phyloP scores from a whole-genome alignment of 1,284 basidiomycete genomes.

The Melampsora larici-populina region DNA sequence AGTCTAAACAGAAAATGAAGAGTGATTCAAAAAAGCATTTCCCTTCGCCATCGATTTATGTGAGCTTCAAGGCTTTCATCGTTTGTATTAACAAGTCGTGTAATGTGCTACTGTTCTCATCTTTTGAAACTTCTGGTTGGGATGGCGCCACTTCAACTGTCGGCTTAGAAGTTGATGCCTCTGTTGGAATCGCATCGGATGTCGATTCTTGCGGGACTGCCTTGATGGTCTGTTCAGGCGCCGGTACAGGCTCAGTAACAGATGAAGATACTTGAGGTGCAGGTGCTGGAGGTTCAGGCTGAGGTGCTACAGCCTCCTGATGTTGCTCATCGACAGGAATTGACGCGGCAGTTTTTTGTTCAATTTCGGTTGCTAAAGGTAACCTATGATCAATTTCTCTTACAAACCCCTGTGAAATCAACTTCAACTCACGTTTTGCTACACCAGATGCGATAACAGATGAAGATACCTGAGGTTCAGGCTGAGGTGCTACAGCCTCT shows the following conservation, averaged over 20 bases:
- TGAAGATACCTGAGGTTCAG: background rate
- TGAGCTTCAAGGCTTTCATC: conserved; percentile 5
- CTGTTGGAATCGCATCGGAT: background rate
- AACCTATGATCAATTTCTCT: too few relatives aligned
- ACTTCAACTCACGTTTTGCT: background rate
- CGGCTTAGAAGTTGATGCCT: background rate
- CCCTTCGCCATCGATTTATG: background rate
- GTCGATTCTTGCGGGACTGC: background rate
- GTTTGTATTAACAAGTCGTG: conserved; percentile 8
- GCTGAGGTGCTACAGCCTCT: background rate
- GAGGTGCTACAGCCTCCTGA: background rate
- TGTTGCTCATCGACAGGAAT: background rate
- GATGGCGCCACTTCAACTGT: background rate
- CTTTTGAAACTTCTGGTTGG: background rate
- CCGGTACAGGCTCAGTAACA: background rate
- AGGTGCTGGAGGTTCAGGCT: background rate
- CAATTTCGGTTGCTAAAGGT: background rate
- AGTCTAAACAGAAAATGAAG: too few relatives aligned
- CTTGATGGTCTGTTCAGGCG: background rate
- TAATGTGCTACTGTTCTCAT: background rate
- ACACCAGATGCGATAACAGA: background rate
- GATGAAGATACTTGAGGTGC: background rate
- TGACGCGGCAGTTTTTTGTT: background rate
- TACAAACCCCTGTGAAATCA: background rate
- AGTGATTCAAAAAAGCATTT: too few relatives aligned